Percentiles rank a stretch among this genome's conserved stretches.
Conservation (phyloP, 768 basidiomycete genomes). For the Hysterangium stoloniferum region DNA sequence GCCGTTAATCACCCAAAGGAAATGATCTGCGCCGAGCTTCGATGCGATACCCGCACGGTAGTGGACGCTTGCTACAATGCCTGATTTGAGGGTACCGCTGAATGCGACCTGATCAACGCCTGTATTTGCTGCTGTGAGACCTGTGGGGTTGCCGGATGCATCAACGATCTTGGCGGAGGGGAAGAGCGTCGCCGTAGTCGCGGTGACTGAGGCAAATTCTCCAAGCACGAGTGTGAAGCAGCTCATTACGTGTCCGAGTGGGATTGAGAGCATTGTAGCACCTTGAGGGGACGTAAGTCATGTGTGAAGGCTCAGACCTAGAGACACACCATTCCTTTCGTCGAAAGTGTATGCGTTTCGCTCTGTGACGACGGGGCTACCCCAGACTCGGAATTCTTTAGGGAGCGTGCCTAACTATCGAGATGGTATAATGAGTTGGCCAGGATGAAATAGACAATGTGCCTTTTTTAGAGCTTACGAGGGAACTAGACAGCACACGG, state of each 20-base stretch:
- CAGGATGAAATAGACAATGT: too few relatives aligned
- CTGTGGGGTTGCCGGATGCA: constrained; percentile 21
- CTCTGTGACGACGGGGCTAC: too few relatives aligned
- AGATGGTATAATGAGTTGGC: too few relatives aligned
- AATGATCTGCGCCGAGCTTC: constrained; percentile 19
- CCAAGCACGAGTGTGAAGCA: constrained; percentile 26
- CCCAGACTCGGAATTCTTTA: too few relatives aligned
- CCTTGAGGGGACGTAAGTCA: too few relatives aligned
- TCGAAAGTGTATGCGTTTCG: too few relatives aligned
- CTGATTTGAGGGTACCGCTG: constrained; percentile 24
- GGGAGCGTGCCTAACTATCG: too few relatives aligned
- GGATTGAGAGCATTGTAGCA: constrained; percentile 21
- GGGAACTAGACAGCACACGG: too few relatives aligned
- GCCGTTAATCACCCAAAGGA: constrained; percentile 30
- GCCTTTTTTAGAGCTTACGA: too few relatives aligned
- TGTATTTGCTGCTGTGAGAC: constrained; percentile 17
- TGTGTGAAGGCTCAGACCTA: too few relatives aligned
- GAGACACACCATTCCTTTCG: too few relatives aligned
- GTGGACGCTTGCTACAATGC: constrained; percentile 23
- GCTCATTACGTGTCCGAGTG: constrained; percentile 24
- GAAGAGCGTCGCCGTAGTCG: constrained; percentile 21
- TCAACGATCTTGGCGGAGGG: constrained; percentile 22
- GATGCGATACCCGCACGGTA: constrained; percentile 20
- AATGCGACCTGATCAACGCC: constrained; percentile 24
- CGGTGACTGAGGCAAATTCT: constrained; percentile 23